Percentiles rank a stretch among this genome's conserved stretches.
Conservation (phyloP, 768 basidiomycete species). For the Austroboletus eburneus region DNA sequence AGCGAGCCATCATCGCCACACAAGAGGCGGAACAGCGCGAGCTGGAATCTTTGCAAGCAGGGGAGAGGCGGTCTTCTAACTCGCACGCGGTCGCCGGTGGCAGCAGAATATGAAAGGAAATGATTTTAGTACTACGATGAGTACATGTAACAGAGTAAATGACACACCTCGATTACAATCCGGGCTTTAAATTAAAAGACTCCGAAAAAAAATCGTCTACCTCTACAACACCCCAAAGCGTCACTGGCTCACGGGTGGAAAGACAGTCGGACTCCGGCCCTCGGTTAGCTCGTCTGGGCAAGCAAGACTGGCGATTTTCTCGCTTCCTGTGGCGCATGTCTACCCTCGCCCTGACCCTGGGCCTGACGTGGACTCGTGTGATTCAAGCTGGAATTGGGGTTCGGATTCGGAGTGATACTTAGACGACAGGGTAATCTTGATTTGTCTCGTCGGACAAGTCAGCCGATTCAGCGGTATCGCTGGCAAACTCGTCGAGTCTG, state of each 20-base stretch:
- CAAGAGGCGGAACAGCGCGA: too few relatives aligned
- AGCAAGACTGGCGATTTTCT: conserved; percentile 69
- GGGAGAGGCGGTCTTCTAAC: too few relatives aligned
- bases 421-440: conserved; percentile 58
- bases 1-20: too few relatives aligned
- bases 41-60: too few relatives aligned
- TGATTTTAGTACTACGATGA: too few relatives aligned
- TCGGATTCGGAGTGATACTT: conserved; percentile 58
- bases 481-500: conserved; percentile 28
- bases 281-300: conserved; percentile 66
- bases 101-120: too few relatives aligned
- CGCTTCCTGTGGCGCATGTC: conserved; percentile 14
- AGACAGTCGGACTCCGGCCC: conserved; percentile 74
- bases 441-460: conserved; percentile 56
- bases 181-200: too few relatives aligned
- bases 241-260: conserved; percentile 39
- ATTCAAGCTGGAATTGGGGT: not conserved
- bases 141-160: too few relatives aligned
- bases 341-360: conserved; percentile 1
- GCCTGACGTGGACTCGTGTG: not conserved
- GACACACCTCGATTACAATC: too few relatives aligned
- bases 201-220: too few relatives aligned
- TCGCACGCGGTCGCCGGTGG: too few relatives aligned
- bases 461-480: conserved; percentile 37
- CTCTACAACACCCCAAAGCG: too few relatives aligned